These are phyloP conservation scores for Cryphonectria carpinicola DNA, from an alignment of 2,329 filamentous ascomycete species.

Conservation along the genomic window DNA sequence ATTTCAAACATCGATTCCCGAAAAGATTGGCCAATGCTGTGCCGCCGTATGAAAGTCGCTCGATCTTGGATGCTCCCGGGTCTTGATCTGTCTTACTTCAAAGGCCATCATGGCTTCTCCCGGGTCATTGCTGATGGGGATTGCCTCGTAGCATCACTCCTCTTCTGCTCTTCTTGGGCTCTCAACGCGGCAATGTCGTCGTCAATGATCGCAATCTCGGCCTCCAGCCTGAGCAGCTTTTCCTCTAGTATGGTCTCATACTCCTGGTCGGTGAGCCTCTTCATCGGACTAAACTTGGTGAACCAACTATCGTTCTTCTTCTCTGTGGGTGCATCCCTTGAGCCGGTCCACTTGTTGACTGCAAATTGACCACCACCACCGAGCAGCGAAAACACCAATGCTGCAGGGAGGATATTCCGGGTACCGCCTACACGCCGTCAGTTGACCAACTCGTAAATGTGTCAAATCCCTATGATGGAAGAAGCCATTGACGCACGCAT, in stretches of 20 bases:
- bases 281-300: slow-evolving; percentile 74
- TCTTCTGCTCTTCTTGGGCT: slow-evolving; percentile 23
- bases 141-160: not conserved
- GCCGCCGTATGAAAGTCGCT: not conserved
- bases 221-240: slow-evolving; percentile 71
- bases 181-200: slow-evolving; percentile 65
- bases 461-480: too few relatives aligned
- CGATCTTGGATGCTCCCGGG: not conserved
- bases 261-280: slow-evolving; percentile 69
- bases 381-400: slow-evolving; percentile 50
- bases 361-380: slow-evolving; percentile 39
- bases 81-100: not conserved
- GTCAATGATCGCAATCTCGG: slow-evolving; percentile 78
- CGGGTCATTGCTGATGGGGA: not conserved
- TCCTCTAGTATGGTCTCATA: slow-evolving; percentile 73
- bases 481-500: slow-evolving; percentile 48
- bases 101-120: not conserved
- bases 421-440: slow-evolving; percentile 49
- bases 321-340: not conserved
- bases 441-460: not conserved
- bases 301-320: slow-evolving; percentile 39
- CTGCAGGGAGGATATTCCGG: slow-evolving; percentile 55
- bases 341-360: slow-evolving; percentile 28
- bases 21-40: not conserved
- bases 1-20: not conserved